Evolutionary conservation across 129 eudicot species (phyloP).

Genomic region (Gnaphalium uliginosum): DNA sequence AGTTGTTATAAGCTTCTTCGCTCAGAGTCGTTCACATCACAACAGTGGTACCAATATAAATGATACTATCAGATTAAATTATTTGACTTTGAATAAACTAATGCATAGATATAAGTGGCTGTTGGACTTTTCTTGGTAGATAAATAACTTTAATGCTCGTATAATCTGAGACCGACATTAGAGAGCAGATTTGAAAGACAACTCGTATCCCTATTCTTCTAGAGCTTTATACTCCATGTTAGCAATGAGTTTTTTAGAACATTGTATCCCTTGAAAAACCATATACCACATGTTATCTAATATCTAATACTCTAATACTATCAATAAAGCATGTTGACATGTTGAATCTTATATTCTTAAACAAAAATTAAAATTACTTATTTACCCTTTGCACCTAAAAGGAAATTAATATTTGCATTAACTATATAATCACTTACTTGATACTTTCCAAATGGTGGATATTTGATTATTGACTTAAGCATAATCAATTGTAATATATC

Average conservation of each 20-base stretch:
- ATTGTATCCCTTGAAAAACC: not conserved
- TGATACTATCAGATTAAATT: not conserved
- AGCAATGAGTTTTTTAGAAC: not conserved
- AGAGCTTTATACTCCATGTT: not conserved
- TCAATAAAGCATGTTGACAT: too few relatives aligned
- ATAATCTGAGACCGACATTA: not conserved
- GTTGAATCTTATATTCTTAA: too few relatives aligned
- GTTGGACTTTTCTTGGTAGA: not conserved
- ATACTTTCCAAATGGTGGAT: too few relatives aligned
- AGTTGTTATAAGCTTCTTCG: not conserved
- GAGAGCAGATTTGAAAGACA: not conserved
- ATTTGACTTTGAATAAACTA: not conserved
- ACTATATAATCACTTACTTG: too few relatives aligned
- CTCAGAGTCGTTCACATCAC: not conserved
- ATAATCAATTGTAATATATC: too few relatives aligned
- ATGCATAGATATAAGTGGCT: not conserved
- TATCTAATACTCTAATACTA: too few relatives aligned
- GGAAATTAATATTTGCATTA: too few relatives aligned
- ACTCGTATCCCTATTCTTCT: not conserved
- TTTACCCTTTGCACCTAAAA: too few relatives aligned
- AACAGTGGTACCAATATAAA: not conserved
- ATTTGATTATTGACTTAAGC: too few relatives aligned
- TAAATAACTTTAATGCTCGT: too few relatives aligned
- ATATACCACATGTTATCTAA: not conserved
- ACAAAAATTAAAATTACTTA: too few relatives aligned